Evolutionary conservation across 108 stramenopile species (phyloP).

Genomic region (Nannochloropsis gaditana): DNA sequence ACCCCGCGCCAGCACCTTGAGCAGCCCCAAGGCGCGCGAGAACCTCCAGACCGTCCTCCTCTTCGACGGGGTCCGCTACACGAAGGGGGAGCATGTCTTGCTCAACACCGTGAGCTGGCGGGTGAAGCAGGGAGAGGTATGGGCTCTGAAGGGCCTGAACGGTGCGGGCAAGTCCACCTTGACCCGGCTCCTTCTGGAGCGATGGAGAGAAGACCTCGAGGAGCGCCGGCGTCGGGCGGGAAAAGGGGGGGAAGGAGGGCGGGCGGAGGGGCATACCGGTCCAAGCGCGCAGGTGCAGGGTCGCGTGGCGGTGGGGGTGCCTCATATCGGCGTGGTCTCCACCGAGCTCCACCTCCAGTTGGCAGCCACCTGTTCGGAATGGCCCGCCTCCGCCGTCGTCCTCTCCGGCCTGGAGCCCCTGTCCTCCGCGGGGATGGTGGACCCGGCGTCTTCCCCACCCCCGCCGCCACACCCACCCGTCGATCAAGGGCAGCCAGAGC

Average conservation of each 20-base stretch:
- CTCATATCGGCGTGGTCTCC: constrained; percentile 63
- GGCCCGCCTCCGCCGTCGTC: constrained; percentile 33
- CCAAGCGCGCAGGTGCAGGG: background rate
- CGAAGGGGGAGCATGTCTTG: constrained; percentile 21
- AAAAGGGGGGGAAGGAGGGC: background rate
- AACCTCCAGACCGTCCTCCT: background rate
- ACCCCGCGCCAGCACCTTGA: background rate
- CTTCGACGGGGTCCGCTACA: background rate
- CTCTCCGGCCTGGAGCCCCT: constrained; percentile 40
- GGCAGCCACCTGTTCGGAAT: constrained; percentile 35
- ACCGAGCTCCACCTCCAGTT: constrained; percentile 66
- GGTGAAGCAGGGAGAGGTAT: background rate
- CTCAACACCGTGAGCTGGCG: background rate
- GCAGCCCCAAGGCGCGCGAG: background rate
- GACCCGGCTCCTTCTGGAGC: background rate
- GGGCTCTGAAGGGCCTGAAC: constrained; percentile 18
- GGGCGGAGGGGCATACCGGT: background rate
- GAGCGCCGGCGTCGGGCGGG: background rate
- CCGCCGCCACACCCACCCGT: background rate
- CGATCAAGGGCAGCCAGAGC: background rate
- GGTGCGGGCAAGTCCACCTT: constrained; percentile 6
- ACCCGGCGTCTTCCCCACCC: background rate
- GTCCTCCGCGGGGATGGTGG: constrained; percentile 27
- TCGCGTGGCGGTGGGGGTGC: background rate
- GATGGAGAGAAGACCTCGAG: background rate